A percentile compares a stretch with the other conserved stretches of the same genome.
phyloP scores from a whole-genome alignment of 345 rosid genomes.

The Jatropha curcas region DNA sequence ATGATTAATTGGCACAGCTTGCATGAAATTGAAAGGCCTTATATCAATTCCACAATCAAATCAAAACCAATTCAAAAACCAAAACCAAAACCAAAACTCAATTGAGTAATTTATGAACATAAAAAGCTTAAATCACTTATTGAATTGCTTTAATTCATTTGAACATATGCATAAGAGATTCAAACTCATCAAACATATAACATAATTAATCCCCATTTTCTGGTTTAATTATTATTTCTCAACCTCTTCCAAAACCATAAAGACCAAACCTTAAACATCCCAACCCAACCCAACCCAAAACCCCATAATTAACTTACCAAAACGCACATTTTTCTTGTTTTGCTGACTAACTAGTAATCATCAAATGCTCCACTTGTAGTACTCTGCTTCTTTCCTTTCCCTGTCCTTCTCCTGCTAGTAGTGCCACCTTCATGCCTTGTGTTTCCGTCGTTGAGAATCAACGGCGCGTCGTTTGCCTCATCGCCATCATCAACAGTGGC shows the following conservation, averaged over 20 bases:
- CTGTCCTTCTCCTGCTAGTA: constrained; percentile 34
- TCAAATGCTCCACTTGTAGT: constrained; percentile 2
- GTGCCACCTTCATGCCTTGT: constrained; percentile 23
- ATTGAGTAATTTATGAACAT: not conserved
- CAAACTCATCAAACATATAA: not conserved
- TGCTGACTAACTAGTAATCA: not conserved
- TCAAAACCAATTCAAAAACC: not conserved
- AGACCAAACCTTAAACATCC: constrained; percentile 4
- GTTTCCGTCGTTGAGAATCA: constrained; percentile 52
- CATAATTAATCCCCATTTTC: too few species aligned
- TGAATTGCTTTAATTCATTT: constrained; percentile 7
- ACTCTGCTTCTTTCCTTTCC: constrained; percentile 32
- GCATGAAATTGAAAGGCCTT: not conserved
- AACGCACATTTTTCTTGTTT: not conserved
- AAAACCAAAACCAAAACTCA: not conserved
- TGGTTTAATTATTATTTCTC: not conserved
- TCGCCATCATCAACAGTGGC: constrained; percentile 54
- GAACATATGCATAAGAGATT: constrained; percentile 6
- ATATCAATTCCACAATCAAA: too few species aligned
- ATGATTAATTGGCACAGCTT: too few species aligned
- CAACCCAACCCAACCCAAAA: too few species aligned
- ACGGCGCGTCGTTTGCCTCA: constrained; percentile 50
- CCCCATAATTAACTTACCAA: constrained; percentile 19
- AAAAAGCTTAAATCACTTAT: constrained; percentile 2
- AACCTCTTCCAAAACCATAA: constrained; percentile 5